Evolutionary conservation across 192 early-diverging fungal species (phyloP).

Genomic region (Podila epicladia): DNA sequence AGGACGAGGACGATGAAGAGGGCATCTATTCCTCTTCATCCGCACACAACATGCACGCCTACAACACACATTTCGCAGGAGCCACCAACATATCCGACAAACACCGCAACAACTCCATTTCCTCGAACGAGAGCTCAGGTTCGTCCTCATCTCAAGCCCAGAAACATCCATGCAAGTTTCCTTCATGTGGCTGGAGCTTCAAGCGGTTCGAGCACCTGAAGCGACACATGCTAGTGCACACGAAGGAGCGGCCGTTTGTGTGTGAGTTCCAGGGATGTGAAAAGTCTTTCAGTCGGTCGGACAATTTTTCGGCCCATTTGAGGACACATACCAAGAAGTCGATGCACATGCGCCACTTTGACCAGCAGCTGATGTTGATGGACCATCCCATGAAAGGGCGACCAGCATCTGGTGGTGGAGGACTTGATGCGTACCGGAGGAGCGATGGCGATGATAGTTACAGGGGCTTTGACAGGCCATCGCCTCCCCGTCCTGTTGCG

Average conservation of each 20-base stretch:
- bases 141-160: slow-evolving; percentile 5
- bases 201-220: slow-evolving; percentile 86
- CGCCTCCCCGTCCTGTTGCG: too few species aligned
- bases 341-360: slow-evolving; percentile 28
- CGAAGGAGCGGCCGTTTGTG: slow-evolving; percentile 76
- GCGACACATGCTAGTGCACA: slow-evolving; percentile 82
- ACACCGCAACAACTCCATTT: slow-evolving; percentile 48
- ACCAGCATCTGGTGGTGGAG: not conserved
- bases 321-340: slow-evolving; percentile 65
- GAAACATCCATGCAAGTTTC: slow-evolving; percentile 53
- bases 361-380: slow-evolving; percentile 18
- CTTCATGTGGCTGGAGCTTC: slow-evolving; percentile 66
- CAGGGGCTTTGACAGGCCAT: too few species aligned
- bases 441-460: too few species aligned
- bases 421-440: too few species aligned
- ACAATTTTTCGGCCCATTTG: slow-evolving; percentile 80
- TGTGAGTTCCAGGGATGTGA: slow-evolving; percentile 78
- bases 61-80: slow-evolving; percentile 1
- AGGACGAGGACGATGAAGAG: not conserved
- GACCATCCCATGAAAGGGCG: not conserved
- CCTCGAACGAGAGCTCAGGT: slow-evolving; percentile 39
- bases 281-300: slow-evolving; percentile 82
- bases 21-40: not conserved
- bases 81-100: slow-evolving; percentile 9
- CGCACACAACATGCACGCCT: not conserved